A percentile compares a stretch with the other conserved stretches of the same genome.
Conservation (phyloP, 2,329 filamentous ascomycete genomes). For the Fusarium concolor region DNA sequence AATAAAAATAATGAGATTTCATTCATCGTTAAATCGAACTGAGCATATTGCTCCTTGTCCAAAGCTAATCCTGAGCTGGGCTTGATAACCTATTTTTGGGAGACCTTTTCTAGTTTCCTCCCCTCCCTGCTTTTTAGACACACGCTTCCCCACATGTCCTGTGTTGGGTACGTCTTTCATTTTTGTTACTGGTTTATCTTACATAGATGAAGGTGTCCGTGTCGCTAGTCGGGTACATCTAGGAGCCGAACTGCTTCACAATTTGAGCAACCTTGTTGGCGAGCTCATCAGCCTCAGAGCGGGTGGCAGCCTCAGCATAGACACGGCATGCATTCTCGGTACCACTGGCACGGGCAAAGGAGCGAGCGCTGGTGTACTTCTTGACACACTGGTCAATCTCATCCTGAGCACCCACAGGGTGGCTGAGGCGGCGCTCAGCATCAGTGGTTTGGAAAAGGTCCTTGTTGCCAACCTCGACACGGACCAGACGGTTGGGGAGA, state of each 20-base stretch:
- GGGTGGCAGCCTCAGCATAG: constrained; percentile 92
- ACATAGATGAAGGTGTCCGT: constrained; percentile 17
- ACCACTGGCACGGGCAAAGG: constrained; percentile 91
- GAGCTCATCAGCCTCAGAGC: constrained; percentile 90
- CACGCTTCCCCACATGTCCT: constrained; percentile 1
- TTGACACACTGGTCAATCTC: constrained; percentile 89
- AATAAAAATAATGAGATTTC: constrained; percentile 29
- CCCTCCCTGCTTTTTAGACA: background rate
- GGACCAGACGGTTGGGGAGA: constrained; percentile 93
- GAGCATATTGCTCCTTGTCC: constrained; percentile 9
- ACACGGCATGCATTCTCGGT: constrained; percentile 97
- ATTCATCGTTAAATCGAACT: constrained; percentile 35
- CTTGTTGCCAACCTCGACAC: constrained; percentile 89
- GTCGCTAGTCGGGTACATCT: constrained; percentile 10
- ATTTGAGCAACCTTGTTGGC: constrained; percentile 84
- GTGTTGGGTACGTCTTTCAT: background rate
- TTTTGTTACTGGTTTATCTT: constrained; percentile 17
- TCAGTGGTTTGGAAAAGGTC: constrained; percentile 92
- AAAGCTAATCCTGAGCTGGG: constrained; percentile 16
- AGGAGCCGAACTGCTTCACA: constrained; percentile 69
- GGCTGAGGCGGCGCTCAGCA: constrained; percentile 87
- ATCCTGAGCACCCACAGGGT: constrained; percentile 81
- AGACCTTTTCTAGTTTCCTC: constrained; percentile 15
- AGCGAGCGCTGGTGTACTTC: constrained; percentile 89
- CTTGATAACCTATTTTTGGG: constrained; percentile 16